phyloP scores from a whole-genome alignment of 2,329 filamentous ascomycete genomes.

The Beauveria sp. region DNA sequence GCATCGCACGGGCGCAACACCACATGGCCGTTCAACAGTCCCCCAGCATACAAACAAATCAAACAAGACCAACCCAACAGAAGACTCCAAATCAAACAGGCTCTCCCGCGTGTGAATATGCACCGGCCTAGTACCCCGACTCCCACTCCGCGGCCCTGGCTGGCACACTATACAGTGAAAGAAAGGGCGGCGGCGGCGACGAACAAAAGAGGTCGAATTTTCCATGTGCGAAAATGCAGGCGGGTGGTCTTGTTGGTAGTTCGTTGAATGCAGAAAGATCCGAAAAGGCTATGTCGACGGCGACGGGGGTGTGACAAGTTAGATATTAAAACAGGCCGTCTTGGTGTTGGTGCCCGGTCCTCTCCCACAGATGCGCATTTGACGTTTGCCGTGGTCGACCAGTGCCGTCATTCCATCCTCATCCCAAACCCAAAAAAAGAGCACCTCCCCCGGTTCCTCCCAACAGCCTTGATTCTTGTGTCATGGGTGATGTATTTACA shows the following conservation, averaged over 20 bases:
- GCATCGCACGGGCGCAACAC: slow-evolving; percentile 2
- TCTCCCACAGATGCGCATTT: not conserved
- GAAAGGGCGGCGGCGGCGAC: not conserved
- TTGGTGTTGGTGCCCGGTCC: not conserved
- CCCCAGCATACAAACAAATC: not conserved
- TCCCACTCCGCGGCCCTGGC: not conserved
- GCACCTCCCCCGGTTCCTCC: not conserved
- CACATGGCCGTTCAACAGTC: slow-evolving; percentile 7
- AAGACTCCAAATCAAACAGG: slow-evolving; percentile 5
- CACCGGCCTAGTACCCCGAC: not conserved
- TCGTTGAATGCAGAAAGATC: not conserved
- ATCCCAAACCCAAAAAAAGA: not conserved
- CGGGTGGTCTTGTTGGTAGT: not conserved
- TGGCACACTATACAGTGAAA: not conserved
- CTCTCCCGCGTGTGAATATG: not conserved
- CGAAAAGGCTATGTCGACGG: not conserved
- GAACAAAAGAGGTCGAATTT: not conserved
- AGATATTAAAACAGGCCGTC: not conserved
- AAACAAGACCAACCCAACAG: not conserved
- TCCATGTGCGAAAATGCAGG: not conserved
- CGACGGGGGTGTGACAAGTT: not conserved
- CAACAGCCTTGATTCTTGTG: not conserved
- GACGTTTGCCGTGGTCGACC: not conserved
- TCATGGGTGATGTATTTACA: slow-evolving; percentile 14
- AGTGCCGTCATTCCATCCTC: slow-evolving; percentile 3